Evolutionary conservation across 352 stramenopile species (phyloP), one percentile per base, ranked within the genome.

Genomic region (Globisporangium irregulare): DNA sequence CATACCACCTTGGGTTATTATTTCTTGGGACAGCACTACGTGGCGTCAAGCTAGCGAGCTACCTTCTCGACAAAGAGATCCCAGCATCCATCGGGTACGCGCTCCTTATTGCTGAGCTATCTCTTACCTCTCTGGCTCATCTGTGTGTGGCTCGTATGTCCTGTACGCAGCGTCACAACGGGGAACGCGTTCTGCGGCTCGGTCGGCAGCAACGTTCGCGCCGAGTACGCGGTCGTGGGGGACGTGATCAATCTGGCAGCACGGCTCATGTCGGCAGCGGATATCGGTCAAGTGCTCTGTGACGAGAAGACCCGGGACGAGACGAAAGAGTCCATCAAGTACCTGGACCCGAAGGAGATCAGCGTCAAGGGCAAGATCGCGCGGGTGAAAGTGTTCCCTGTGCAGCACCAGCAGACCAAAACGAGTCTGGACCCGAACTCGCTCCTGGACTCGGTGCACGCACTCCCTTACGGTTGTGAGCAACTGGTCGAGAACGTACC

Each of bases 181-280:
- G 85, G 83, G 1, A 88, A 84, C n/a, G 85, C 83, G 1, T 90
- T 88, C 59, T 92, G 86, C 57, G 84, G 84, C 3, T 89, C 86
- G 1, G 80, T 96, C 25, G 88, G 87, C 5, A 94, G 82, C 56
- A 72, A 72, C 25, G 74, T 82, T 43, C 80, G 89, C 9, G 83
- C 83, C 22, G 89, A 96, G 53, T 96, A 93, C 38, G 89, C 87
- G 0, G 86, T 94, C 4, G 86, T 96, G 20, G 89, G 89, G 2
- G 86, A 96, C 46, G 83, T 90, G 1, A 93, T 96, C 62, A 95
- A 96, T 63, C 55, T 96, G 10, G 81, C 87, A 8, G 86, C 87
- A 24, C 76, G 89, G 5, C 71, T 96, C 15, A 96, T 96, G 89
- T 77, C 81, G 0, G 73, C 86, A 0, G 86, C 87, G 0, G 59